Base-by-base conservation (phyloP, 129 eudicot species). In the Arctium lappa region DNA sequence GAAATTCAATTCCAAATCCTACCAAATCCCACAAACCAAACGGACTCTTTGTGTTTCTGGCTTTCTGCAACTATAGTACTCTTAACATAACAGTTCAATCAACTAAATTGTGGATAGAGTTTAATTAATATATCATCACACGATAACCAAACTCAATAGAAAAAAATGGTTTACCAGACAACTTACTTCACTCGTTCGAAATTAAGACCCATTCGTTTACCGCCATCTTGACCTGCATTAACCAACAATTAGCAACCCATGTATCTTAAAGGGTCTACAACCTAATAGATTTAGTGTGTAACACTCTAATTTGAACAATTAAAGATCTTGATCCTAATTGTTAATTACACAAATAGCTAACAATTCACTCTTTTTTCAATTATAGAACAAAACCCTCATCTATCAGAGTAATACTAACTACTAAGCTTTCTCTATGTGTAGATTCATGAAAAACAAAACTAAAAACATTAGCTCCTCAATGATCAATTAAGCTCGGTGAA, bases 121-220 rank as follows among this genome's bases (percentile, higher is more conserved):
- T 44, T 36, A 29, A 38, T 65, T 69, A 6, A 38, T 27, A 27
- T 16, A 29, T 0, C 16, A 42, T 40, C 73, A 37, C 15, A 60
- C 29, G 73, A 56, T 13, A 73, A 73, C 7, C n/a, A 40, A 70
- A 37, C 32, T 7, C 53, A 38, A 70, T 6, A 29, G 65, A 15
- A 53, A 9, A 0, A 53, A 77, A 38, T 31, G 32, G 50, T 77
- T 65, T 56, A 62, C 37, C 8, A 48, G 65, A 73, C 13, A 39
- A 92, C 98, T 95, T 89, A 95, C 98, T 95, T 95, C 63, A 95
- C 97, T 76, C 98, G 84, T 34, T 95, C 97, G 76, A 92, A 95
- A 76, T 93, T 93, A 68, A 95, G 89, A 29, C 98, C 98, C 98
- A 95, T 95, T 56, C 98, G 76, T 83, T 92, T 92, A 29, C 94